phyloP scores from a whole-genome alignment of 257 asterid genomes.

The Nicotiana otophora region DNA sequence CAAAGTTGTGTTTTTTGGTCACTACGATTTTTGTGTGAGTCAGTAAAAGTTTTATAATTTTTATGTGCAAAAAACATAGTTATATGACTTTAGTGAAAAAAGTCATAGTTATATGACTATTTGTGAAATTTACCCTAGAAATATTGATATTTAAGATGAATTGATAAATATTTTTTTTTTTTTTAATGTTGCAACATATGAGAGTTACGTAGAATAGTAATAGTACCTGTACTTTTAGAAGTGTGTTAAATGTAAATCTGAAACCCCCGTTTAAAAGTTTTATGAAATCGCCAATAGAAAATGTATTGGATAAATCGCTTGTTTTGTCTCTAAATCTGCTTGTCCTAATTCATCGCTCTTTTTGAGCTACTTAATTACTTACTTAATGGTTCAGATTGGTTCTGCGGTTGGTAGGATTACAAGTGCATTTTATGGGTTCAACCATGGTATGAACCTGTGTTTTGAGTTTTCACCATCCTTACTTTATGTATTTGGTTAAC shows the following conservation, averaged over 20 bases:
- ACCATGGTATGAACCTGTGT: conserved; percentile 42
- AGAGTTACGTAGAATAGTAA: background rate
- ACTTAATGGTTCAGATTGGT: conserved; percentile 53
- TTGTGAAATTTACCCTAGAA: background rate
- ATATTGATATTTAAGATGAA: background rate
- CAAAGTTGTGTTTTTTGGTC: too few relatives aligned
- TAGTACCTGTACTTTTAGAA: background rate
- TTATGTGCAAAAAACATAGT: too few relatives aligned
- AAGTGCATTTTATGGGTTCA: conserved; percentile 76
- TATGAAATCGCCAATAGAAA: too few relatives aligned
- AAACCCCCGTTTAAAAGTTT: too few relatives aligned
- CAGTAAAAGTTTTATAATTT: too few relatives aligned
- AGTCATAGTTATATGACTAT: too few relatives aligned
- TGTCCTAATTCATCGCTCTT: too few relatives aligned
- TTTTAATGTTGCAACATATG: background rate
- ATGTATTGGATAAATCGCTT: too few relatives aligned
- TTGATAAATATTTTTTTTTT: background rate
- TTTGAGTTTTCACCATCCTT: background rate
- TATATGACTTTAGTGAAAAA: too few relatives aligned
- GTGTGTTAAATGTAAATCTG: background rate
- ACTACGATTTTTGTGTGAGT: too few relatives aligned
- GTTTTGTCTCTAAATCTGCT: background rate
- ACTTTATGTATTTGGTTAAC: background rate
- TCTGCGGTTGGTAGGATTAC: conserved; percentile 86
- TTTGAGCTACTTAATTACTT: background rate